Conservation (phyloP, 805 yeast species). For the Aciculoconidium aculeatum region DNA sequence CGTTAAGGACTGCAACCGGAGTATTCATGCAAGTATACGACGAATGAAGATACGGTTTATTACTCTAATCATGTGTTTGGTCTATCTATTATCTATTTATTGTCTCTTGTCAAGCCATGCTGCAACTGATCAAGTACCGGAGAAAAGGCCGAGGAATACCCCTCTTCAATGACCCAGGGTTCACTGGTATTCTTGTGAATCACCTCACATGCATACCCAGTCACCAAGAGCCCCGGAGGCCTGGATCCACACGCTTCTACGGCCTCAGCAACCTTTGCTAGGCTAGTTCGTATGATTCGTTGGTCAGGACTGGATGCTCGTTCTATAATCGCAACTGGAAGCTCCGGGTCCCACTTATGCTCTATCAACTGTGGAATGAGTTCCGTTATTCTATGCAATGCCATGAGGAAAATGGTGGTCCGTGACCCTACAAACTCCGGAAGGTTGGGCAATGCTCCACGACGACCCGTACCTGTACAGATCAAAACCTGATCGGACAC, state of each 20-base stretch:
- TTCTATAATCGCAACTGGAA: constrained; percentile 84
- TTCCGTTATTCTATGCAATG: constrained; percentile 68
- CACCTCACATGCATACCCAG: constrained; percentile 73
- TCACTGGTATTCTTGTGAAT: constrained; percentile 21
- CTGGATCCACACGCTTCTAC: constrained; percentile 74
- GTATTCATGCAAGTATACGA: no score
- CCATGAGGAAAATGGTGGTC: constrained; percentile 87
- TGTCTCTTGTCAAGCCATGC: no score
- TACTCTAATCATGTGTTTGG: no score
- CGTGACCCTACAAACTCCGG: constrained; percentile 70
- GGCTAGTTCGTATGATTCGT: constrained; percentile 68
- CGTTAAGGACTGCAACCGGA: no score
- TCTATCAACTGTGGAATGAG: constrained; percentile 41
- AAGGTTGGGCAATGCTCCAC: constrained; percentile 71
- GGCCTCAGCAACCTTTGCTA: constrained; percentile 64
- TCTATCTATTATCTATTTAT: no score
- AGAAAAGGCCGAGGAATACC: no score
- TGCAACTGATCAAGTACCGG: no score
- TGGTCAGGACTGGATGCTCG: constrained; percentile 94
- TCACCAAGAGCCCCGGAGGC: constrained; percentile 86
- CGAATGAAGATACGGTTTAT: no score
- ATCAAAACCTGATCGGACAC: constrained; percentile 88
- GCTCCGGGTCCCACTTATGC: constrained; percentile 58
- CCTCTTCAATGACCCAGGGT: constrained; percentile 47
- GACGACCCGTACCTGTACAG: constrained; percentile 92